phyloP scores from a whole-genome alignment of 2,329 filamentous ascomycete genomes.

The Metarhizium sp. region DNA sequence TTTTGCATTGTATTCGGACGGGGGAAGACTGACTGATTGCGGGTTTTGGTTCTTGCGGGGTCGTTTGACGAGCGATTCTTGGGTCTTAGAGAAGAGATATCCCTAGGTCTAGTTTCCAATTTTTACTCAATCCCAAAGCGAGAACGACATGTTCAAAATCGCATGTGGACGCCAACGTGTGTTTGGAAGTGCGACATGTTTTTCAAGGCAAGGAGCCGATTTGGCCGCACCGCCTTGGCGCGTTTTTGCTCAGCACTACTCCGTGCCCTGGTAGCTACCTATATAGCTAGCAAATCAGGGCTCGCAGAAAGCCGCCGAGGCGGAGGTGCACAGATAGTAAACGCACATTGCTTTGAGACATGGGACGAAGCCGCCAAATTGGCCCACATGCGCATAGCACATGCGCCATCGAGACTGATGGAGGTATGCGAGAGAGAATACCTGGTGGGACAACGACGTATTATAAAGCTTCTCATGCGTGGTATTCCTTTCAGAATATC shows the following conservation, averaged over 20 bases:
- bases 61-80: neutral
- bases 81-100: constrained; percentile 5
- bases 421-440: neutral
- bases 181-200: too few species aligned
- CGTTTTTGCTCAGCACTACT: too few species aligned
- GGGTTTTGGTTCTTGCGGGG: neutral
- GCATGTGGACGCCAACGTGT: neutral
- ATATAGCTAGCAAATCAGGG: too few species aligned
- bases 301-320: too few species aligned
- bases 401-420: too few species aligned
- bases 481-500: too few species aligned
- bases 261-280: too few species aligned
- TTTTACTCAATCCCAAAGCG: neutral
- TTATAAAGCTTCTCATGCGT: too few species aligned
- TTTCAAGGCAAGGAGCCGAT: too few species aligned
- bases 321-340: too few species aligned
- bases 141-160: neutral
- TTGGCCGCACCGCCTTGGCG: too few species aligned
- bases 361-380: neutral
- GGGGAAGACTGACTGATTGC: neutral
- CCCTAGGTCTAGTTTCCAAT: neutral
- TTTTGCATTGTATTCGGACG: neutral
- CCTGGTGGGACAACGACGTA: neutral
- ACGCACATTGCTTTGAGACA: too few species aligned
- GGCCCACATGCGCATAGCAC: neutral